Evolutionary conservation across 192 early-diverging fungal species (phyloP), one percentile per base, ranked within the genome.

Genomic region (Powellomyces hirtus): DNA sequence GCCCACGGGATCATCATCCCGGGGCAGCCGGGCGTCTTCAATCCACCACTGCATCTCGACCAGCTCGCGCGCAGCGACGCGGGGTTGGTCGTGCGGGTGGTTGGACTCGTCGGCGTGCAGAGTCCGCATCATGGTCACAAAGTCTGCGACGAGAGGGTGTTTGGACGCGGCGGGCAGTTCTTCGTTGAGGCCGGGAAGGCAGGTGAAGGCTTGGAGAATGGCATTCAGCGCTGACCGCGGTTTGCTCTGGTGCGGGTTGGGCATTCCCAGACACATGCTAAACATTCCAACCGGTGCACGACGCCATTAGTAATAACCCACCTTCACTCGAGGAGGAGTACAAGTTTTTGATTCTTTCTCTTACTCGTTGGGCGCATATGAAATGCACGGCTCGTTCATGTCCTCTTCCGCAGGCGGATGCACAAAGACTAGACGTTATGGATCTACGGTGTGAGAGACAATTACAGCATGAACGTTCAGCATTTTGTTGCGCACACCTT

Each of bases 401-500:
- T 59, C 56, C 60, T 76, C 74, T 67, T 71, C 68, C 1, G 27
- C 31, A 24, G 74, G 74, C 18, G 74, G 74, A n/a, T 52, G 34
- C 4, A 76, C 31, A 31, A 76, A 65, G 16, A 75, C 58, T 66
- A n/a, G n/a, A n/a, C n/a, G n/a, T n/a, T n/a, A n/a, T n/a, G n/a
- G n/a, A n/a, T n/a, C n/a, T n/a, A n/a, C n/a, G n/a, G 40, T 42
- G n/a, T n/a, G n/a, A n/a, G n/a, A n/a, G n/a, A n/a, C n/a, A n/a
- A n/a, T n/a, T n/a, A n/a, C n/a, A n/a, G n/a, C n/a, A n/a, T n/a
- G n/a, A n/a, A n/a, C n/a, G n/a, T n/a, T n/a, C n/a, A n/a, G n/a
- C n/a, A n/a, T n/a, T n/a, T n/a, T n/a, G n/a, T n/a, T n/a, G n/a
- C 5, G 46, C 16, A 6, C 26, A 14, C 46, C 46, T 49, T 49